phyloP scores from a whole-genome alignment of 768 basidiomycete species.

The Brasilioporus rufonigricans region DNA sequence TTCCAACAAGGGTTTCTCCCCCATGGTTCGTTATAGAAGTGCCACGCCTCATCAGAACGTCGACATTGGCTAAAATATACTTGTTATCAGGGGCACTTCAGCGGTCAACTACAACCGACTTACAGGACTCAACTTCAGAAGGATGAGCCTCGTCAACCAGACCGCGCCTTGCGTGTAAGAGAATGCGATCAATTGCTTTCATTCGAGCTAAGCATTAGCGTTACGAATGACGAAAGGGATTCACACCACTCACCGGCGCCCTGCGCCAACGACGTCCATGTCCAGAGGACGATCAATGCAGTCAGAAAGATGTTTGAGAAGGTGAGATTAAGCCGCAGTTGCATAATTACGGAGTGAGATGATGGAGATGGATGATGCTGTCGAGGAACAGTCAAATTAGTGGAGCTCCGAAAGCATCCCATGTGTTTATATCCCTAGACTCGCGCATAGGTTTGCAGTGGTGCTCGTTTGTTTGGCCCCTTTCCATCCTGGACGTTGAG shows the following conservation, averaged over 20 bases:
- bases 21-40: not conserved
- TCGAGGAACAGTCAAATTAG: not conserved
- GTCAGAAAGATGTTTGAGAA: not conserved
- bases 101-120: not conserved
- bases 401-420: not conserved
- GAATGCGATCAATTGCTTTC: conserved; percentile 1
- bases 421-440: conserved; percentile 3
- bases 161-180: not conserved
- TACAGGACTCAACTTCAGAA: not conserved
- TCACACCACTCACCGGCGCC: conserved; percentile 5
- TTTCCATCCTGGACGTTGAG: not conserved
- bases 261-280: conserved; percentile 4
- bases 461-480: not conserved
- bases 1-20: not conserved
- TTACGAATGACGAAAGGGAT: not conserved
- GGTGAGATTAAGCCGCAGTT: not conserved
- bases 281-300: not conserved
- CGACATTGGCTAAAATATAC: not conserved
- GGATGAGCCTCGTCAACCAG: not conserved
- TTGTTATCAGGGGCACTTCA: not conserved
- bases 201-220: not conserved
- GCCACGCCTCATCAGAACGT: not conserved
- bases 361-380: not conserved
- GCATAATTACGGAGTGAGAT: not conserved
- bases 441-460: conserved; percentile 4